Evolutionary conservation across 805 yeast genomes (phyloP).

Genomic region (Wickerhamiella brachini): DNA sequence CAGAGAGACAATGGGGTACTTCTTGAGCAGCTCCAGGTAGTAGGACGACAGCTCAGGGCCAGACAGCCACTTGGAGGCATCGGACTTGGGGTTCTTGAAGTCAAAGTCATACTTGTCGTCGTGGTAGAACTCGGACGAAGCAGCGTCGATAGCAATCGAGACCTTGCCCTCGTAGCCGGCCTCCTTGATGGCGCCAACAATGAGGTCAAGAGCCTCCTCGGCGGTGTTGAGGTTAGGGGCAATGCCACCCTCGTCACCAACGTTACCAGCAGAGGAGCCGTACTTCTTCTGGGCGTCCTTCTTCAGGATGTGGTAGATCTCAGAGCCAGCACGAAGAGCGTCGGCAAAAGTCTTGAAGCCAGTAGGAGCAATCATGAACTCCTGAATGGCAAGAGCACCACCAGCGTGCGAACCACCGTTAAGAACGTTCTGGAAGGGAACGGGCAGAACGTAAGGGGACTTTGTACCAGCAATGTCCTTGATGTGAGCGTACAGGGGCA

Average conservation of each 20-base stretch:
- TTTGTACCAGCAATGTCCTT: slow-evolving; percentile 65
- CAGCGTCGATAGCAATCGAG: slow-evolving; percentile 88
- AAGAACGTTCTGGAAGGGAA: slow-evolving; percentile 95
- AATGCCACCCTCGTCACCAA: slow-evolving; percentile 99
- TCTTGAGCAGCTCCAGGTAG: slow-evolving; percentile 65
- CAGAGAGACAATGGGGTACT: slow-evolving; percentile 94
- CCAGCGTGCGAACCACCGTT: slow-evolving; percentile 99
- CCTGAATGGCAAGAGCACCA: slow-evolving; percentile 98
- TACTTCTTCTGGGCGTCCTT: slow-evolving; percentile 82
- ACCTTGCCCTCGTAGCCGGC: slow-evolving; percentile 95
- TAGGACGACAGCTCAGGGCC: slow-evolving; percentile 77
- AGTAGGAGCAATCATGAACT: slow-evolving; percentile 97
- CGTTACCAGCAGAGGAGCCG: slow-evolving; percentile 98
- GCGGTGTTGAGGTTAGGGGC: slow-evolving; percentile 95
- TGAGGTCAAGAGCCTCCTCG: slow-evolving; percentile 93
- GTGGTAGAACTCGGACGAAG: slow-evolving; percentile 94
- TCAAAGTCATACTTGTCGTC: slow-evolving; percentile 96
- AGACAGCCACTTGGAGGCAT: slow-evolving; percentile 77
- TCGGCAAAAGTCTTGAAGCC: slow-evolving; percentile 84
- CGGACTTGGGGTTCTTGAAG: slow-evolving; percentile 94
- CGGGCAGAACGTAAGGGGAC: slow-evolving; percentile 87
- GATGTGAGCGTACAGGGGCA: slow-evolving; percentile 88
- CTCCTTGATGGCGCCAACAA: slow-evolving; percentile 71
- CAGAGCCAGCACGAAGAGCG: slow-evolving; percentile 93
- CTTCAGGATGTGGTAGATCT: slow-evolving; percentile 95